phyloP scores from a whole-genome alignment of 768 basidiomycete species.

The Hirschioporus abietinus region DNA sequence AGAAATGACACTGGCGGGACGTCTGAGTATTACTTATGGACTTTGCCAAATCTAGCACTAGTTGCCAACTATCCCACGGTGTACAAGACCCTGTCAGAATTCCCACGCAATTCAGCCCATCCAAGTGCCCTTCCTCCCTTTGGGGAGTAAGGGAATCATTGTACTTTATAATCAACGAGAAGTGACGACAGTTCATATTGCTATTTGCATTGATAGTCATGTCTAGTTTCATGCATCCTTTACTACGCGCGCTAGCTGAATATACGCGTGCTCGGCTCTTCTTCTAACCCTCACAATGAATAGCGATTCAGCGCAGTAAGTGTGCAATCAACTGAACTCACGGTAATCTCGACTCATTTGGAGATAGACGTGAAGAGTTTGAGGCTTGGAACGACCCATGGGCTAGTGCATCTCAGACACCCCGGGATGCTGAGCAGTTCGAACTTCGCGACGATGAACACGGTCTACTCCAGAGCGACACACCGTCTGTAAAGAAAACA shows the following conservation, averaged over 20 bases:
- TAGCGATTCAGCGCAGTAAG: neutral
- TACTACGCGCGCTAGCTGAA: neutral
- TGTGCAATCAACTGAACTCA: neutral
- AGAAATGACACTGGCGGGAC: neutral
- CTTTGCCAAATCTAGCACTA: too few species aligned
- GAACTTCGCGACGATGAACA: neutral
- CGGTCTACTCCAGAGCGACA: neutral
- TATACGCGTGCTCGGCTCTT: neutral
- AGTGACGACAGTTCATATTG: neutral
- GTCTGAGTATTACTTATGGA: too few species aligned
- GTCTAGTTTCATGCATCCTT: neutral
- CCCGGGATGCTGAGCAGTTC: slow-evolving; percentile 1
- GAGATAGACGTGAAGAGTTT: neutral
- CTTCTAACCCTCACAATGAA: neutral
- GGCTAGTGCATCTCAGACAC: slow-evolving; percentile 1
- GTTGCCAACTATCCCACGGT: too few species aligned
- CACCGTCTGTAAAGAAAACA: neutral
- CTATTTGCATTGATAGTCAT: neutral
- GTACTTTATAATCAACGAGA: neutral
- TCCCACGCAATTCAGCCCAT: too few species aligned
- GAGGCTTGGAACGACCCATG: neutral
- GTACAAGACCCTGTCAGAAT: too few species aligned
- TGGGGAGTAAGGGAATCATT: too few species aligned
- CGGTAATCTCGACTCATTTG: neutral
- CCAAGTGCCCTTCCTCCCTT: too few species aligned